Base-by-base conservation (phyloP, 805 yeast genomes). In the Maudiozyma barnettii region DNA sequence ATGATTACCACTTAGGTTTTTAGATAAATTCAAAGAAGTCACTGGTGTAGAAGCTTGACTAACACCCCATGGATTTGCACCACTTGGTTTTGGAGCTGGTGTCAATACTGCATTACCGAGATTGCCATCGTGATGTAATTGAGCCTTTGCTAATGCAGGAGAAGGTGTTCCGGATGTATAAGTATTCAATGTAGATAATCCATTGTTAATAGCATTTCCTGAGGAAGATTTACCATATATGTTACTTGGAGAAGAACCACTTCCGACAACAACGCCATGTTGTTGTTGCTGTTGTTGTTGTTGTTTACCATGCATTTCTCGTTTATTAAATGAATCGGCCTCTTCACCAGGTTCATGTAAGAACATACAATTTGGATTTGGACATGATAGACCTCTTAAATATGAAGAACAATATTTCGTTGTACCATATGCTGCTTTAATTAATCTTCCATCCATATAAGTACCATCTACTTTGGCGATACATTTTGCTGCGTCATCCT, bases 301-400 rank as follows among this genome's bases (percentile, higher is more conserved):
- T 54, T 68, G 68, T 51, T 64, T 48, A 49, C 58, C 55, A 43
- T 64, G 65, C 43, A 66, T 57, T 56, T 71, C 75, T 44, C 63
- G 58, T 66, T 96, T 81, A 23, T 95, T 87, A 68, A 86, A 91
- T 10, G 95, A 84, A 59, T 93, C 99, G 1, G 98, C 98, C 66
- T 93, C 99, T 71, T 93, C 99, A 49, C 99, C 99, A 6, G 99
- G 99, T 67, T 93, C 99, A 65, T 93, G 99, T 59, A 93, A 74
- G 60, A 93, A 93, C 99, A 93, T 93, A 75, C 99, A 93, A 61
- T 89, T 88, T 52, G 98, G 98, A 67, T 93, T 93, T 50, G 96
- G 99, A 69, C 99, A 93, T 9, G 93, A 83, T 64, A 87, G 95
- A 35, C 96, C 97, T 56, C 97, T 77, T 53, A 93, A 71, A 63